Base-by-base conservation (phyloP, 1,284 basidiomycete species). In the Phylloboletellus chloephorus region DNA sequence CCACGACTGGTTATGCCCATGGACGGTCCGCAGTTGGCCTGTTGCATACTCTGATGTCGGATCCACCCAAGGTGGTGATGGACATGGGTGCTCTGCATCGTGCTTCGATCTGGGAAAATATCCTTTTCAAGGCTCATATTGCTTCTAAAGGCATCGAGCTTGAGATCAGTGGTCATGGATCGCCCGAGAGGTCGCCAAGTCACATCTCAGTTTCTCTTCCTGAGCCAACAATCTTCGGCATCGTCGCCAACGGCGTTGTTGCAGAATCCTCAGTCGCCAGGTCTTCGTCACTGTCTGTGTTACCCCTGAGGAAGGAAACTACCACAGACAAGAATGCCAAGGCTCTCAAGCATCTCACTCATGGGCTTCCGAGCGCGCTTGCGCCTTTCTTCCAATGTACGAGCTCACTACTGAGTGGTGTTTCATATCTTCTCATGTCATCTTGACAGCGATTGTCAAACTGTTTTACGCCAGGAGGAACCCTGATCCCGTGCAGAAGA, bases 311-410 rank as follows among this genome's bases (percentile, higher is more conserved):
- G 51, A 61, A 65, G 34, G 71, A 71, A 33, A 67, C 68, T 5
- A 63, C 74, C 3, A 64, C 67, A 31, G 73, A 82, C 43, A 71
- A 75, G 48, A 92, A 92, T 56, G 80, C 80, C n/a, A 74, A 76
- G 52, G 82, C 84, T 5, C 66, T 94, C 29, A 88, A 85, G 59
- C 88, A 92, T 54, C 66, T 97, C 23, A 80, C 85, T 0, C 80
- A 83, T 44, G 82, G 88, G 31, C 74, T 95, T 40, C 89, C 92
- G 0, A 79, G 75, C 20, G 75, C 83, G 3, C 66, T 95, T 43
- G 79, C 82, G 1, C 85, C 89, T 4, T 87, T 98, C 61, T 92
- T 96, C 68, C 88, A 90, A 74, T 82, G 93, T 92, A 62, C 46
- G 69, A 61, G 10, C 10, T 50, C 4, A 41, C 34, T 24, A 13